Evolutionary conservation across 192 early-diverging fungal genomes (phyloP).

Genomic region (Coemansia sp.): DNA sequence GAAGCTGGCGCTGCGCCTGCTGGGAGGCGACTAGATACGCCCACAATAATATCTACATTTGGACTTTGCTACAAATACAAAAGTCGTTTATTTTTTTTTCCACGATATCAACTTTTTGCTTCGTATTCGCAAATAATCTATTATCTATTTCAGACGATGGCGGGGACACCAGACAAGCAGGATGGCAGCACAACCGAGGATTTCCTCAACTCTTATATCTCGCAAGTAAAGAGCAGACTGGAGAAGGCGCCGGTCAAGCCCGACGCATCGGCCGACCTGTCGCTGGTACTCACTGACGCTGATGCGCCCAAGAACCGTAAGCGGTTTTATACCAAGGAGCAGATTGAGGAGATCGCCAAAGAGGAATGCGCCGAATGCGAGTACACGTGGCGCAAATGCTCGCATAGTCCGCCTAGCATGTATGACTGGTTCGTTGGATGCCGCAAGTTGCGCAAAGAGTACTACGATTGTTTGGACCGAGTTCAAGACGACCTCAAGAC

Average conservation of each 20-base stretch:
- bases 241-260: constrained; percentile 28
- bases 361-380: constrained; percentile 45
- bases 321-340: constrained; percentile 34
- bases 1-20: constrained; percentile 48
- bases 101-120: background rate
- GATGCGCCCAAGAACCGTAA: constrained; percentile 30
- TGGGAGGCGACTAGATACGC: constrained; percentile 20
- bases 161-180: constrained; percentile 1
- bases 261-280: constrained; percentile 9
- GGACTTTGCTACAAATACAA: background rate
- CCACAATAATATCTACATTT: background rate
- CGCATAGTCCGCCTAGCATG: constrained; percentile 19
- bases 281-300: constrained; percentile 26
- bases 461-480: constrained; percentile 24
- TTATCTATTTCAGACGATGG: constrained; percentile 4
- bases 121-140: background rate
- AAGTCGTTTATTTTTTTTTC: background rate
- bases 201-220: constrained; percentile 35
- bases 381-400: constrained; percentile 35
- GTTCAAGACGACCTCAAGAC: constrained; percentile 17
- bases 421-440: constrained; percentile 32
- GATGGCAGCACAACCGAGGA: constrained; percentile 18
- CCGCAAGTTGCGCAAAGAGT: constrained; percentile 15
- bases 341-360: constrained; percentile 37
- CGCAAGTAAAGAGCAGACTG: constrained; percentile 28